phyloP scores from a whole-genome alignment of 805 yeast species.

The Yamadazyma olivae region DNA sequence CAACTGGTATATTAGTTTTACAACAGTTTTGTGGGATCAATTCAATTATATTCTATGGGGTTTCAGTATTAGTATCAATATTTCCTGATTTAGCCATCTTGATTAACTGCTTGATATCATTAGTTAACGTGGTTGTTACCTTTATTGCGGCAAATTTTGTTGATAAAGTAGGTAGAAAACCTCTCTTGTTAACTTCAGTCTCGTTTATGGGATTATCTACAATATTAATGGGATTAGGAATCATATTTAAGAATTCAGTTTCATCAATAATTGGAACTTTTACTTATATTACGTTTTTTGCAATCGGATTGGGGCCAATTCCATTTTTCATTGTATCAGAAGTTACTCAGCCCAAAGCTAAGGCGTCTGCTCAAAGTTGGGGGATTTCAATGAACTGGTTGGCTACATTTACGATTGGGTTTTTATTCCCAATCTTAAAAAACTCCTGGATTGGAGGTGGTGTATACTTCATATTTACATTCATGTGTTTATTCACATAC shows the following conservation, averaged over 20 bases:
- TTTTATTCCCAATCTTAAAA: constrained; percentile 72
- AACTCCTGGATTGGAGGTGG: constrained; percentile 63
- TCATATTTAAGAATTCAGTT: constrained; percentile 43
- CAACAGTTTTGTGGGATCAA: constrained; percentile 95
- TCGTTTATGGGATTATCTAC: constrained; percentile 66
- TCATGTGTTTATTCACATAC: constrained; percentile 49
- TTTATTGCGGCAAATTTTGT: constrained; percentile 69
- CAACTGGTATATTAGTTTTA: constrained; percentile 69
- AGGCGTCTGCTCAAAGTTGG: constrained; percentile 86
- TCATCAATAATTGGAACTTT: constrained; percentile 65
- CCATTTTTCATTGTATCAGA: constrained; percentile 89
- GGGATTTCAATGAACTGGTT: constrained; percentile 92
- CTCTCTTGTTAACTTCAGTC: constrained; percentile 57
- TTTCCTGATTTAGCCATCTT: constrained; percentile 70
- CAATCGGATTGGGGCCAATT: constrained; percentile 92
- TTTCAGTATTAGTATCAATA: constrained; percentile 67
- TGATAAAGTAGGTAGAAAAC: constrained; percentile 73
- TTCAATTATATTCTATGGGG: constrained; percentile 91
- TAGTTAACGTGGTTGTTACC: constrained; percentile 73
- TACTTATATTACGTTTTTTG: constrained; percentile 78
- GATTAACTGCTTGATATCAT: constrained; percentile 74
- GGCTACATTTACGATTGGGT: constrained; percentile 81
- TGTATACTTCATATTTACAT: constrained; percentile 71
- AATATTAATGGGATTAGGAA: constrained; percentile 63
- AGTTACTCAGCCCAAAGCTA: constrained; percentile 77